Percentiles rank a stretch among this genome's conserved stretches.
Conservation (phyloP, 78 protist species). For the Dictyostelium firmibasis region DNA sequence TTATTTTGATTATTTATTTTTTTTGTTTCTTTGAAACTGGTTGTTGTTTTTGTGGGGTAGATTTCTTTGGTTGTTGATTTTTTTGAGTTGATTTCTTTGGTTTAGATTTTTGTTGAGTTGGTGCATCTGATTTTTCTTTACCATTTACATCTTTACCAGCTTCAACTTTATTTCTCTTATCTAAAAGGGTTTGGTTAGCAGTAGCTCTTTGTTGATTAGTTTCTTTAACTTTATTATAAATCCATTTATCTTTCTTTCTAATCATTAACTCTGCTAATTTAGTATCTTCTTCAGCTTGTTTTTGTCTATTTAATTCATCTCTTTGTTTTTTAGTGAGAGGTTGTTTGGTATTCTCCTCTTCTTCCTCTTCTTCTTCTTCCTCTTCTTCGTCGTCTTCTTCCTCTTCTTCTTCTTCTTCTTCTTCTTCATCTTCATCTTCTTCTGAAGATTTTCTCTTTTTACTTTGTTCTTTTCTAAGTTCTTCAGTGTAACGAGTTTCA, state of each 20-base stretch:
- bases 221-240: slow-evolving; percentile 38
- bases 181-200: slow-evolving; percentile 1
- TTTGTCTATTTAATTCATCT: slow-evolving; percentile 18
- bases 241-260: slow-evolving; percentile 65
- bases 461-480: not conserved
- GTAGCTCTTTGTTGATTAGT: not conserved
- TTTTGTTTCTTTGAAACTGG: not conserved
- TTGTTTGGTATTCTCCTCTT: not conserved
- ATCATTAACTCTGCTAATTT: slow-evolving; percentile 62
- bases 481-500: slow-evolving; percentile 46
- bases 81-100: not conserved
- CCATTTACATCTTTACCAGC: slow-evolving; percentile 52
- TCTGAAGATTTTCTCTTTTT: slow-evolving; percentile 1
- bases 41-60: not conserved
- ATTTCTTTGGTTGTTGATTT: slow-evolving; percentile 3
- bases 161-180: slow-evolving; percentile 50
- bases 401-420: not conserved
- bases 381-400: not conserved
- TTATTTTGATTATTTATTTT: not conserved
- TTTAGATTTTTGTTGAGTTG: not conserved
- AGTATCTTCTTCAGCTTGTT: slow-evolving; percentile 38
- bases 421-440: slow-evolving; percentile 13
- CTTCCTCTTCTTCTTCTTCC: not conserved
- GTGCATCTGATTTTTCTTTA: slow-evolving; percentile 4
- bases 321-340: slow-evolving; percentile 23